Conservation (phyloP, 345 rosid species). For the Eucalyptus grandis region DNA sequence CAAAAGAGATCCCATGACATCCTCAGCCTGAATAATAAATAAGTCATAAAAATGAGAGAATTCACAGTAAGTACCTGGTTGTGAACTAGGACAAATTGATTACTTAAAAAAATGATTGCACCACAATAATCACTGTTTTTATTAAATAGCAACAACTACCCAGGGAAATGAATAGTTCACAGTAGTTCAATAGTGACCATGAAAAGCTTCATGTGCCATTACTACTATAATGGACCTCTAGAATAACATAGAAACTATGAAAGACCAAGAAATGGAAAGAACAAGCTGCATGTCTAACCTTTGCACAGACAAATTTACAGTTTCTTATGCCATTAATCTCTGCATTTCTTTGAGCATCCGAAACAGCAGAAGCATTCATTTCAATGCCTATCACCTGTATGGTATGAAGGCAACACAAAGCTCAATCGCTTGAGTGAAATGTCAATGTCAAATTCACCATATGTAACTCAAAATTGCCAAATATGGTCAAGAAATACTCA, state of each 20-base stretch:
- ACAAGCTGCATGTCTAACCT: conserved; percentile 36
- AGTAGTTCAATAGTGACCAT: not conserved
- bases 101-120: not conserved
- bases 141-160: not conserved
- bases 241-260: not conserved
- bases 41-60: not conserved
- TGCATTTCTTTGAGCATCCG: conserved; percentile 84
- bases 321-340: conserved; percentile 81
- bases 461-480: not conserved
- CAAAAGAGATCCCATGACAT: conserved; percentile 78
- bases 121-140: not conserved
- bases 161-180: not conserved
- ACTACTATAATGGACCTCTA: not conserved
- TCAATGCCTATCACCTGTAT: conserved; percentile 86
- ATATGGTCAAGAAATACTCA: not conserved
- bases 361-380: conserved; percentile 95
- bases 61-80: not conserved
- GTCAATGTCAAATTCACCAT: not conserved
- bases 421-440: not conserved
- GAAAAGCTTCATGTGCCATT: not conserved
- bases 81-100: not conserved
- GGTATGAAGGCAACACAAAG: not conserved
- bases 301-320: conserved; percentile 78
- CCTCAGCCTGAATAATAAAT: conserved; percentile 59
- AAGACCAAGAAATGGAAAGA: not conserved